phyloP scores from a whole-genome alignment of 345 rosid genomes.

The Lumnitzera littorea region DNA sequence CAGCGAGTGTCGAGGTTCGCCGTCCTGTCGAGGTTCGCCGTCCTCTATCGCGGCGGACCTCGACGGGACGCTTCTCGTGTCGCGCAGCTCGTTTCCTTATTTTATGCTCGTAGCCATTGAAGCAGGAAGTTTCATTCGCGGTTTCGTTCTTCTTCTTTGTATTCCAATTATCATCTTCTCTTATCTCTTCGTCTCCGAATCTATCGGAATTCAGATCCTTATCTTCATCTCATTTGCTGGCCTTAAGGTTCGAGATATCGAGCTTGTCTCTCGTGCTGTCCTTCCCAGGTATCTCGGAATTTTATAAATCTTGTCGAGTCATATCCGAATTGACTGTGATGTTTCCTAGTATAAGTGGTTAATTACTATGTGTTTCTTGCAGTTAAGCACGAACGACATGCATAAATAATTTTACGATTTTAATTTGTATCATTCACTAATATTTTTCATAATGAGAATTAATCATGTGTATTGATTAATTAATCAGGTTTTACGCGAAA shows the following conservation, averaged over 20 bases:
- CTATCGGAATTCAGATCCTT: conserved; percentile 83
- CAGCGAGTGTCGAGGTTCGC: conserved; percentile 34
- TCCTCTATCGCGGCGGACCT: conserved; percentile 89
- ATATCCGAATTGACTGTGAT: too few species aligned
- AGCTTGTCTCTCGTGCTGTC: conserved; percentile 83
- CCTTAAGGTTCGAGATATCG: conserved; percentile 81
- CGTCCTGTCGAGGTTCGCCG: conserved; percentile 36
- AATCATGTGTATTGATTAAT: not conserved
- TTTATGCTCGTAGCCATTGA: conserved; percentile 87
- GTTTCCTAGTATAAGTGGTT: too few species aligned
- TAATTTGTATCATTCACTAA: too few species aligned
- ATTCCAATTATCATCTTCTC: conserved; percentile 57
- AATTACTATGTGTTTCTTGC: too few species aligned
- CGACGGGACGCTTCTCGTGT: conserved; percentile 79
- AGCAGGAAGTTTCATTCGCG: conserved; percentile 90
- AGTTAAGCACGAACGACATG: too few species aligned
- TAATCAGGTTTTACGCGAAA: conserved; percentile 72
- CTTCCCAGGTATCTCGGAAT: conserved; percentile 50
- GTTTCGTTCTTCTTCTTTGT: conserved; percentile 62
- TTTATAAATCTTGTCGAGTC: too few species aligned
- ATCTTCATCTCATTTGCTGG: conserved; percentile 79
- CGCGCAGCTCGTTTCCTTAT: conserved; percentile 82
- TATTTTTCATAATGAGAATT: not conserved
- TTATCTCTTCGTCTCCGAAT: conserved; percentile 71
- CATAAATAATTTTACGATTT: too few species aligned